Evolutionary conservation across 2,329 filamentous ascomycete genomes (phyloP).

Genomic region (Fusarium sambucinum): DNA sequence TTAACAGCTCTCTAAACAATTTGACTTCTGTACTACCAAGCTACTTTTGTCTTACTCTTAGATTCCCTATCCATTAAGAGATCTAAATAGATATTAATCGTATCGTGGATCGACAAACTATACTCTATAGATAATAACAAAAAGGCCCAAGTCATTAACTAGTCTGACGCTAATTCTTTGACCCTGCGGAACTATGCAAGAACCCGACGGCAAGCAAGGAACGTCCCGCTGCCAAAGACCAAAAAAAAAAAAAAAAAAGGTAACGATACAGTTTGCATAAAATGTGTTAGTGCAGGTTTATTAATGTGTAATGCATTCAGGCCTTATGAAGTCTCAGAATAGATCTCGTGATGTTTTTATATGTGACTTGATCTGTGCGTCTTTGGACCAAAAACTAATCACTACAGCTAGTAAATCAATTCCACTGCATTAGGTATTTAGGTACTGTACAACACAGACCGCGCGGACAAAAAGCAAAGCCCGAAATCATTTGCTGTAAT

Average conservation of each 20-base stretch:
- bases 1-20: not conserved
- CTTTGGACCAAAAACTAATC: not conserved
- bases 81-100: not conserved
- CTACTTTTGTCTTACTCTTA: not conserved
- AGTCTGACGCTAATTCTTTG: conserved; percentile 16
- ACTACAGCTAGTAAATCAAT: not conserved
- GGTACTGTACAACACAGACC: conserved; percentile 1
- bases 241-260: not conserved
- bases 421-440: not conserved
- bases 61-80: not conserved
- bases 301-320: not conserved
- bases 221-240: conserved; percentile 21
- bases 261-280: conserved; percentile 12
- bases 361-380: conserved; percentile 7
- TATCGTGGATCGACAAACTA: not conserved
- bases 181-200: conserved; percentile 26
- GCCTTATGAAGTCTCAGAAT: not conserved
- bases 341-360: conserved; percentile 10
- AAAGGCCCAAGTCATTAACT: conserved; percentile 6
- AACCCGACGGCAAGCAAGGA: conserved; percentile 18
- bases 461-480: conserved; percentile 9
- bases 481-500: conserved; percentile 13
- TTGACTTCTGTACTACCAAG: not conserved
- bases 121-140: not conserved
- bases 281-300: not conserved